These are phyloP conservation scores for Tuber indicum DNA, from an alignment of 495 filamentous ascomycete genomes.

Conservation along the genomic window DNA sequence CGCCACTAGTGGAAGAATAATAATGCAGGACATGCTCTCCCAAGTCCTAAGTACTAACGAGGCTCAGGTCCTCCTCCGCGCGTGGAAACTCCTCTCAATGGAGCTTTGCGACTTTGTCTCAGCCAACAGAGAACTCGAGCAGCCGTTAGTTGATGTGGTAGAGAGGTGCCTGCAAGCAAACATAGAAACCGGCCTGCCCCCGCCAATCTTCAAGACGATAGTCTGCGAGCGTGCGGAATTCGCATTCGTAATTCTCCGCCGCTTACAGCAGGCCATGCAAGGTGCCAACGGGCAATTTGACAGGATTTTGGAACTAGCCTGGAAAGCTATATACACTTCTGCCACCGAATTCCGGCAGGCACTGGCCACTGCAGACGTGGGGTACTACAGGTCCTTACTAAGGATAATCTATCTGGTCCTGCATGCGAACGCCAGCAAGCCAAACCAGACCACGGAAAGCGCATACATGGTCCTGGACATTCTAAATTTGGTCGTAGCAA, in stretches of 20 bases:
- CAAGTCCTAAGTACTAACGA: slow-evolving; percentile 39
- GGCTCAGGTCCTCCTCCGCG: slow-evolving; percentile 63
- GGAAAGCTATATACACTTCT: slow-evolving; percentile 35
- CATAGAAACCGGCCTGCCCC: slow-evolving; percentile 35
- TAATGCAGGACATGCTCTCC: not conserved
- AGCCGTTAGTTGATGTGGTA: slow-evolving; percentile 41
- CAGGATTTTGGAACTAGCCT: slow-evolving; percentile 32
- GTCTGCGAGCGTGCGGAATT: slow-evolving; percentile 41
- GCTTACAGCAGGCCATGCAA: slow-evolving; percentile 33
- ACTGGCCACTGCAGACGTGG: slow-evolving; percentile 51
- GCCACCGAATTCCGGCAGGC: slow-evolving; percentile 33
- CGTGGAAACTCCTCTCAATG: slow-evolving; percentile 82
- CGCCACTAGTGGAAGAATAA: not conserved
- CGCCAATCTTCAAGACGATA: slow-evolving; percentile 36
- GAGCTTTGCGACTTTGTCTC: slow-evolving; percentile 70
- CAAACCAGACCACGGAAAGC: slow-evolving; percentile 27
- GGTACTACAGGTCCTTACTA: slow-evolving; percentile 74
- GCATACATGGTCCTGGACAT: slow-evolving; percentile 47
- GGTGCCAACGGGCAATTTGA: slow-evolving; percentile 33
- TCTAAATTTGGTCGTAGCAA: slow-evolving; percentile 68
- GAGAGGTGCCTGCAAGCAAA: slow-evolving; percentile 39
- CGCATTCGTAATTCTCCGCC: slow-evolving; percentile 39
- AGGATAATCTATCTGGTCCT: slow-evolving; percentile 78
- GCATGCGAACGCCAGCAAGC: slow-evolving; percentile 21
- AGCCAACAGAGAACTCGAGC: slow-evolving; percentile 43